Evolutionary conservation across 2,329 filamentous ascomycete genomes (phyloP).

Genomic region (Xylariaceae sp.): DNA sequence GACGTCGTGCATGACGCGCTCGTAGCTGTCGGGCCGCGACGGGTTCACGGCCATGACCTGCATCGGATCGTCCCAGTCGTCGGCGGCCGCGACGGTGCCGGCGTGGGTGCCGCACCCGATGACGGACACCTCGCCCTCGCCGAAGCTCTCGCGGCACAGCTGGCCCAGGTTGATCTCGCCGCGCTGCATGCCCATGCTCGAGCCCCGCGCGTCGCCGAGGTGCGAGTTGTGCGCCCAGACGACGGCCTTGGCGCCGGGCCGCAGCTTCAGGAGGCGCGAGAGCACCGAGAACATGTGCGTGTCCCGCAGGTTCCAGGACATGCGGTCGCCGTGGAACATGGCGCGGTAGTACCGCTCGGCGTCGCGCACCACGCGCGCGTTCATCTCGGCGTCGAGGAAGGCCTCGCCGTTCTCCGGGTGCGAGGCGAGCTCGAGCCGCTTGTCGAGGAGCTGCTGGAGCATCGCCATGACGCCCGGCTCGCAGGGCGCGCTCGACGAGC

Average conservation of each 20-base stretch:
- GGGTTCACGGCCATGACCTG: conserved; percentile 36
- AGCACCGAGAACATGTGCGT: conserved; percentile 60
- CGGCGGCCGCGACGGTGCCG: conserved; percentile 59
- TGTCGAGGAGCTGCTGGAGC: too few species aligned
- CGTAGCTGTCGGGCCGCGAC: conserved; percentile 51
- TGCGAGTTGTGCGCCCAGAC: conserved; percentile 63
- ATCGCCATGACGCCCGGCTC: too few species aligned
- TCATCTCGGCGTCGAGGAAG: too few species aligned
- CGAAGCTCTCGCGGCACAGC: conserved; percentile 46
- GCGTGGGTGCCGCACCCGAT: conserved; percentile 56
- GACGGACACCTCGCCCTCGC: conserved; percentile 15
- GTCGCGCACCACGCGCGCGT: too few species aligned
- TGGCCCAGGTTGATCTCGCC: conserved; percentile 59
- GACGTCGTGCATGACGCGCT: conserved; percentile 56
- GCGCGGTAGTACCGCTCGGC: too few species aligned
- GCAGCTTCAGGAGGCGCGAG: conserved; percentile 45
- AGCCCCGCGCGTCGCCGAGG: conserved; percentile 59
- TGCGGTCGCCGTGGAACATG: too few species aligned
- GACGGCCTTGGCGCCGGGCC: conserved; percentile 50
- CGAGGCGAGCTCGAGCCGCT: too few species aligned
- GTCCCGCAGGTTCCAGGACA: too few species aligned
- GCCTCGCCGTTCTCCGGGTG: too few species aligned
- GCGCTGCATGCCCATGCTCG: too few species aligned
- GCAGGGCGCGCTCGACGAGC: too few species aligned
- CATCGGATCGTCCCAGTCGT: conserved; percentile 59